phyloP scores from a whole-genome alignment of 1,284 basidiomycete species.

The Sutorius eximius region DNA sequence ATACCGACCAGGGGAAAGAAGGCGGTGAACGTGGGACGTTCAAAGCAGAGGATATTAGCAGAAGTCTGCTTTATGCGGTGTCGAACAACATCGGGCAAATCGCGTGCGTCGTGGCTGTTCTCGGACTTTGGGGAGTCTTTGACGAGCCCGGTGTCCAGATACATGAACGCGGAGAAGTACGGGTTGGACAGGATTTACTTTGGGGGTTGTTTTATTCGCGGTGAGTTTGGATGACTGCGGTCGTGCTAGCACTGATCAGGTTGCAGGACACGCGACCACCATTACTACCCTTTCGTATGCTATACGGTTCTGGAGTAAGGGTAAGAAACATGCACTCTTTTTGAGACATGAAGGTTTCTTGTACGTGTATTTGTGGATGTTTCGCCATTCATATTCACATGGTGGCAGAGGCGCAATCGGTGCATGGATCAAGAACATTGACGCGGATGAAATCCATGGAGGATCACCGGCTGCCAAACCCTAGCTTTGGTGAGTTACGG shows the following conservation, averaged over 20 bases:
- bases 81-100: conserved; percentile 99
- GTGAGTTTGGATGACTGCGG: conserved; percentile 43
- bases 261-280: conserved; percentile 89
- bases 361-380: conserved; percentile 50
- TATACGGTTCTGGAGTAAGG: conserved; percentile 99
- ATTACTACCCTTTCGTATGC: conserved; percentile 98
- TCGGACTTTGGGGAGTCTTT: conserved; percentile 7
- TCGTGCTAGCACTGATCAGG: conserved; percentile 3
- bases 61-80: conserved; percentile 91
- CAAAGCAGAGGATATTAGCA: conserved; percentile 92
- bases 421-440: conserved; percentile 96
- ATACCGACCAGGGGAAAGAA: conserved; percentile 55
- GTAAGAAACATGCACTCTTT: conserved; percentile 95
- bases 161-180: conserved; percentile 99
- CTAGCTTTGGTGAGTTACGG: conserved; percentile 7
- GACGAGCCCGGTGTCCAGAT: conserved; percentile 50
- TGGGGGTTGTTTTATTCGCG: conserved; percentile 98
- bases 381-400: conserved; percentile 3
- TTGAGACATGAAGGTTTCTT: conserved; percentile 97
- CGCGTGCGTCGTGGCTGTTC: conserved; percentile 66
- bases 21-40: conserved; percentile 64
- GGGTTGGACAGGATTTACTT: conserved; percentile 97
- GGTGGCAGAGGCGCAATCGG: conserved; percentile 78
- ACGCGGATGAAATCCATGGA: conserved; percentile 37
- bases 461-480: neutral